Conservation (phyloP, 225 moss, liverwort and hornwort species). For the Polytrichum commune region DNA sequence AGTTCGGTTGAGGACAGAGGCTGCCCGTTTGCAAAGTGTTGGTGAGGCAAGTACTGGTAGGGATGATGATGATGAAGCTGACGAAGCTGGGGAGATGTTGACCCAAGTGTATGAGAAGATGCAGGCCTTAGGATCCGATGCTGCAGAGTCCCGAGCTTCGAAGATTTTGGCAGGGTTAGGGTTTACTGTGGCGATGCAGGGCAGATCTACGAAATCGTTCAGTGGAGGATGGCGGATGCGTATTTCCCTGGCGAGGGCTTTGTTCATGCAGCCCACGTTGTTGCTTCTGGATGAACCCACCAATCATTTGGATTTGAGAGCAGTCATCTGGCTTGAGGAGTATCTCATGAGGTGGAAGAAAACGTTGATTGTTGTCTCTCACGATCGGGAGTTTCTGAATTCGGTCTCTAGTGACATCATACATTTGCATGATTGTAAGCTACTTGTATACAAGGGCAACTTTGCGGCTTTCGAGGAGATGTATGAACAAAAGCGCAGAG, state of each 20-base stretch:
- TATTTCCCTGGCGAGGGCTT: slow-evolving; percentile 86
- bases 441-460: slow-evolving; percentile 92
- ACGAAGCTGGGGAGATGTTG: slow-evolving; percentile 60
- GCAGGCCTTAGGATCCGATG: slow-evolving; percentile 79
- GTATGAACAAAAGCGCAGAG: slow-evolving; percentile 88
- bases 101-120: slow-evolving; percentile 78
- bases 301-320: slow-evolving; percentile 93
- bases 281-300: slow-evolving; percentile 93
- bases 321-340: slow-evolving; percentile 97
- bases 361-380: slow-evolving; percentile 93
- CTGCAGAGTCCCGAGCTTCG: slow-evolving; percentile 77
- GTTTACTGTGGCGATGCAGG: slow-evolving; percentile 85
- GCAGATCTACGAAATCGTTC: slow-evolving; percentile 78
- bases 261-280: slow-evolving; percentile 90
- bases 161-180: slow-evolving; percentile 95
- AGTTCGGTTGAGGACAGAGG: slow-evolving; percentile 59
- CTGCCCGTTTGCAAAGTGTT: slow-evolving; percentile 57
- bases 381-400: slow-evolving; percentile 92
- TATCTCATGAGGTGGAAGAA: slow-evolving; percentile 98
- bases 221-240: slow-evolving; percentile 99
- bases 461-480: slow-evolving; percentile 87
- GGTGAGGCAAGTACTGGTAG: slow-evolving; percentile 23
- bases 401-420: slow-evolving; percentile 89
- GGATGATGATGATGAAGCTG: slow-evolving; percentile 34
- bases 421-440: slow-evolving; percentile 80